These are phyloP conservation scores for Conoideocrella luteorostrata DNA, from an alignment of 2,329 filamentous ascomycete species.

Conservation along the genomic window DNA sequence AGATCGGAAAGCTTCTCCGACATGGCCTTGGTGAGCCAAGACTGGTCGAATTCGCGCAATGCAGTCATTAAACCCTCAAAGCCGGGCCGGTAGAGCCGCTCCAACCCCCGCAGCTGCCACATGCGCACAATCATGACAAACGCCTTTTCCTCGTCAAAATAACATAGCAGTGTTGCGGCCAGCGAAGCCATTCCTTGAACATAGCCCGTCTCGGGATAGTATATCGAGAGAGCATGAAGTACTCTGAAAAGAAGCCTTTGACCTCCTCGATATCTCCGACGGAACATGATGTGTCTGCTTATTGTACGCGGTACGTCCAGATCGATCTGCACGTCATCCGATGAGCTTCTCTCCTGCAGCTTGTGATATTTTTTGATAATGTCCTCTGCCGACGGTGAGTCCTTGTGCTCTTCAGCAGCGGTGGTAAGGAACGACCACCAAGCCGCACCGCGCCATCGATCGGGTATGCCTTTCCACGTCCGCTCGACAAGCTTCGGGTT, in stretches of 20 bases:
- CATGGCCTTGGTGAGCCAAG: slow-evolving; percentile 82
- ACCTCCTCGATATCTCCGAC: slow-evolving; percentile 81
- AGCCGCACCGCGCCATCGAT: slow-evolving; percentile 85
- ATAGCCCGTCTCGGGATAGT: slow-evolving; percentile 87
- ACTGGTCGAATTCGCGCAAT: slow-evolving; percentile 73
- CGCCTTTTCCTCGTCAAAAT: slow-evolving; percentile 89
- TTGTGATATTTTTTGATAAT: slow-evolving; percentile 67
- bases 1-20: slow-evolving; percentile 72
- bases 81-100: slow-evolving; percentile 71
- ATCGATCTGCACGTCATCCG: slow-evolving; percentile 95
- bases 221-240: slow-evolving; percentile 83
- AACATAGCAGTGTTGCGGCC: slow-evolving; percentile 86
- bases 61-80: slow-evolving; percentile 85
- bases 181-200: slow-evolving; percentile 97
- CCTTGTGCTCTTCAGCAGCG: slow-evolving; percentile 61
- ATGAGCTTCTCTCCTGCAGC: slow-evolving; percentile 66
- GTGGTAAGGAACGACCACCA: slow-evolving; percentile 89
- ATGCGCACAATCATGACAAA: slow-evolving; percentile 97
- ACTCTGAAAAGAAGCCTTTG: slow-evolving; percentile 90
- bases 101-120: slow-evolving; percentile 83
- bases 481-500: slow-evolving; percentile 82
- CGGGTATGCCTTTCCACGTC: slow-evolving; percentile 97
- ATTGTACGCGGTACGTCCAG: slow-evolving; percentile 94
- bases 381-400: slow-evolving; percentile 59
- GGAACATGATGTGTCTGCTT: slow-evolving; percentile 95